A percentile compares a stretch with the other conserved stretches of the same genome.
Evolutionary conservation across 495 filamentous ascomycete genomes (phyloP).

Genomic region (Hyaloscypha variabilis): DNA sequence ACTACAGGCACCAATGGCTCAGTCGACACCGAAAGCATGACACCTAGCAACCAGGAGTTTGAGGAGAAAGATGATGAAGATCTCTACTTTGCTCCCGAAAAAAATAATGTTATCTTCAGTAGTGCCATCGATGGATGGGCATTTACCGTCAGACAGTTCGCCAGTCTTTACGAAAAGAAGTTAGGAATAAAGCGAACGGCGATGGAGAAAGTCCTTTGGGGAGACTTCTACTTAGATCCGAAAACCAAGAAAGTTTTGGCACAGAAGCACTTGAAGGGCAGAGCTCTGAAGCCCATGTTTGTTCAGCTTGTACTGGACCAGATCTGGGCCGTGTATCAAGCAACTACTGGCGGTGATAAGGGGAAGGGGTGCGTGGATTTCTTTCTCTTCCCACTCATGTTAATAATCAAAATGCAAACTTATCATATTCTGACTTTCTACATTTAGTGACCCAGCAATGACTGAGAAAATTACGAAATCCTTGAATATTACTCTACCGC

Average conservation of each 20-base stretch:
- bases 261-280: conserved; percentile 89
- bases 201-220: conserved; percentile 96
- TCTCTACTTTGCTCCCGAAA: conserved; percentile 96
- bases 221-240: conserved; percentile 94
- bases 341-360: conserved; percentile 78
- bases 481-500: conserved; percentile 77
- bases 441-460: conserved; percentile 69
- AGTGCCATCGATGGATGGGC: conserved; percentile 98
- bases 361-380: conserved; percentile 68
- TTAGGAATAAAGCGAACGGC: conserved; percentile 90
- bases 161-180: conserved; percentile 92
- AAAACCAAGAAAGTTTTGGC: conserved; percentile 94
- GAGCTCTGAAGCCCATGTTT: conserved; percentile 93
- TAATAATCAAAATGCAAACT: conserved; percentile 14
- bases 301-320: conserved; percentile 95
- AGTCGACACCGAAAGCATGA: conserved; percentile 35
- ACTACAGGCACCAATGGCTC: conserved; percentile 45
- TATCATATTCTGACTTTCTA: conserved; percentile 25
- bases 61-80: conserved; percentile 96
- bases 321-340: conserved; percentile 96
- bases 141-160: conserved; percentile 94
- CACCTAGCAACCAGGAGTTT: conserved; percentile 64
- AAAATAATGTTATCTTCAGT: conserved; percentile 98
- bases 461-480: conserved; percentile 96
- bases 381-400: conserved; percentile 33